These are phyloP conservation scores for Podaxis sp. DNA, from an alignment of 768 basidiomycete species.

Conservation along the genomic window DNA sequence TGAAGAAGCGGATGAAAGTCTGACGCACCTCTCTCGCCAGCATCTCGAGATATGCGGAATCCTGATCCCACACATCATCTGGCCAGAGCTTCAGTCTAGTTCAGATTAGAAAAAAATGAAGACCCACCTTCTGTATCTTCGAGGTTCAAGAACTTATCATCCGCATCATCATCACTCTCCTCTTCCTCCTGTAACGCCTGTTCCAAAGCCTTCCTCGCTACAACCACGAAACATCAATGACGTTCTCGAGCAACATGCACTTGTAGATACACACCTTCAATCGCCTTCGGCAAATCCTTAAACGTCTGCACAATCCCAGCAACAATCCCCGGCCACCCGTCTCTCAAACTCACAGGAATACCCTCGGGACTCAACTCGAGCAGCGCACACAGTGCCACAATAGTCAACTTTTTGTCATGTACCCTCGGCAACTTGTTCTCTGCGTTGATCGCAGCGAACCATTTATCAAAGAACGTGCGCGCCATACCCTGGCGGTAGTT, in stretches of 20 bases:
- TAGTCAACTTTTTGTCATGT: slow-evolving; percentile 86
- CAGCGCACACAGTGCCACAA: slow-evolving; percentile 73
- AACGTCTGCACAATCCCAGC: slow-evolving; percentile 71
- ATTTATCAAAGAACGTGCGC: slow-evolving; percentile 78
- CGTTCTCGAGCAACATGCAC: slow-evolving; percentile 11
- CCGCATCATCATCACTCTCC: slow-evolving; percentile 36
- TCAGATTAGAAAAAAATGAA: slow-evolving; percentile 10
- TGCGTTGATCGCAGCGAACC: slow-evolving; percentile 75
- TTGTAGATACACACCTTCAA: slow-evolving; percentile 50
- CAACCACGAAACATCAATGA: neutral
- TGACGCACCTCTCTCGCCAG: slow-evolving; percentile 67
- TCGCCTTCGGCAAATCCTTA: slow-evolving; percentile 74
- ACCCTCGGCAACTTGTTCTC: slow-evolving; percentile 71
- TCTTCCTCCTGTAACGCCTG: slow-evolving; percentile 35
- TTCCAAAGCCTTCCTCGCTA: slow-evolving; percentile 61
- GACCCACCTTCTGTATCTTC: slow-evolving; percentile 57
- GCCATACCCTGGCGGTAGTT: slow-evolving; percentile 54
- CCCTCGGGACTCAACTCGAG: slow-evolving; percentile 63
- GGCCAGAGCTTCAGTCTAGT: slow-evolving; percentile 18
- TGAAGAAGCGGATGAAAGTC: slow-evolving; percentile 14
- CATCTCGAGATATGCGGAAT: slow-evolving; percentile 85
- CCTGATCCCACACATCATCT: slow-evolving; percentile 92
- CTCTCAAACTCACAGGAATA: slow-evolving; percentile 59
- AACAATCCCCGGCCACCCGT: slow-evolving; percentile 78
- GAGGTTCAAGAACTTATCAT: slow-evolving; percentile 51